Conservation (phyloP, 768 basidiomycete species). For the Rhodotorula graminis region DNA sequence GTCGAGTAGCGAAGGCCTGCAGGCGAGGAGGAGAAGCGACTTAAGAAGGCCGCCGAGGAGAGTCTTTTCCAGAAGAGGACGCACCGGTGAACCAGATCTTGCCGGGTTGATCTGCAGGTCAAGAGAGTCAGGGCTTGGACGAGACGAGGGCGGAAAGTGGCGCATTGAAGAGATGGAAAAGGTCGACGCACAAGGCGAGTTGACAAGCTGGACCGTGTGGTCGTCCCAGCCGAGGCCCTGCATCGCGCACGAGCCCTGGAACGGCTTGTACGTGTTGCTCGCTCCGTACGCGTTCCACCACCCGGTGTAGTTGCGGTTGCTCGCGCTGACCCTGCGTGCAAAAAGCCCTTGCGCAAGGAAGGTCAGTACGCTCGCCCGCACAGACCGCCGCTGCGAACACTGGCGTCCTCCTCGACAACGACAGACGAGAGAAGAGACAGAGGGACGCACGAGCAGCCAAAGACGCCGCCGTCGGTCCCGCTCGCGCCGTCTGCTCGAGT, state of each 20-base stretch:
- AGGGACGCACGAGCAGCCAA: constrained; percentile 16
- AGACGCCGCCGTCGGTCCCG: constrained; percentile 2
- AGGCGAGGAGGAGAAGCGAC: neutral
- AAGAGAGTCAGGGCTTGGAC: too few species aligned
- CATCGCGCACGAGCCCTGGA: constrained; percentile 6
- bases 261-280: constrained; percentile 1
- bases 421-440: neutral
- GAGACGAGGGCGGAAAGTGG: too few species aligned
- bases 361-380: too few species aligned
- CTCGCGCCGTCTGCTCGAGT: constrained; percentile 13
- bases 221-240: constrained; percentile 9
- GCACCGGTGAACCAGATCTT: constrained; percentile 23
- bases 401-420: too few species aligned
- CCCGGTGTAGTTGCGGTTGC: neutral
- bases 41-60: neutral
- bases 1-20: constrained; percentile 18
- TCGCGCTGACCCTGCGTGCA: neutral
- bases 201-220: constrained; percentile 13
- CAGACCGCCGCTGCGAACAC: too few species aligned
- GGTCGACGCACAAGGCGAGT: constrained; percentile 5
- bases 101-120: neutral
- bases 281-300: constrained; percentile 9
- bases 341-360: neutral
- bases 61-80: too few species aligned
- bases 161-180: neutral